Base-by-base conservation (phyloP, 768 basidiomycete species). In the Hygrophoropsis aurantiaca region DNA sequence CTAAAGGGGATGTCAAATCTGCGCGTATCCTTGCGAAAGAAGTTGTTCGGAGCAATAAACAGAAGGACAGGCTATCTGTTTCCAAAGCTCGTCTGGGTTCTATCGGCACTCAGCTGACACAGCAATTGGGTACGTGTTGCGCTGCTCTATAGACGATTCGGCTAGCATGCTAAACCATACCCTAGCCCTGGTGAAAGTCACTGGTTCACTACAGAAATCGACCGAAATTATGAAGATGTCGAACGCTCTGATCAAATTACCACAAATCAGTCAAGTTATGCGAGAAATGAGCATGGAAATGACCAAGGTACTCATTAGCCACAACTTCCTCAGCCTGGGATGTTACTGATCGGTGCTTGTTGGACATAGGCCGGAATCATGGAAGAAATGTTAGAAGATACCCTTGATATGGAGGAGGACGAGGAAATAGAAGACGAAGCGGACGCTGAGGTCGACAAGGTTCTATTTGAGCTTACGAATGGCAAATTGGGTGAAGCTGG, bases 201-300 rank as follows among this genome's bases (percentile, higher is more conserved):
- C 97, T 8, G 97, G 97, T n/a, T 82, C 94, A 5, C 73, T 99
- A 51, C 95, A 97, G 70, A 97, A 94, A 68, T 97, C 94, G 6
- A 94, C 95, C 1, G 94, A 98, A 65, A 97, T 98, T 51, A 98
- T 99, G 94, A 98, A 89, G 70, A 76, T 94, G 34, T 94, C 94
- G n/a, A 98, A 95, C 70, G 72, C 86, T 21, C 78, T 98, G 39
- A 74, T 98, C 54, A 94, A 85, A 58, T 76, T 99, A 13, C 97
- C 97, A 15, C 93, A 98, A 65, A 82, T 98, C 40, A 88, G 86
- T 67, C 85, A 83, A 52, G 80, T 82, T 1, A 99, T 99, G 97
- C 81, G 93, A 27, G 89, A 97, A 60, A 94, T 99, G 93, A 92
- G 88, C 57, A 92, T 94, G 87, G 97, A 99, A 69, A 97, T 98